These are phyloP conservation scores for Gossypium arboreum DNA, from an alignment of 345 rosid species.

Conservation along the genomic window DNA sequence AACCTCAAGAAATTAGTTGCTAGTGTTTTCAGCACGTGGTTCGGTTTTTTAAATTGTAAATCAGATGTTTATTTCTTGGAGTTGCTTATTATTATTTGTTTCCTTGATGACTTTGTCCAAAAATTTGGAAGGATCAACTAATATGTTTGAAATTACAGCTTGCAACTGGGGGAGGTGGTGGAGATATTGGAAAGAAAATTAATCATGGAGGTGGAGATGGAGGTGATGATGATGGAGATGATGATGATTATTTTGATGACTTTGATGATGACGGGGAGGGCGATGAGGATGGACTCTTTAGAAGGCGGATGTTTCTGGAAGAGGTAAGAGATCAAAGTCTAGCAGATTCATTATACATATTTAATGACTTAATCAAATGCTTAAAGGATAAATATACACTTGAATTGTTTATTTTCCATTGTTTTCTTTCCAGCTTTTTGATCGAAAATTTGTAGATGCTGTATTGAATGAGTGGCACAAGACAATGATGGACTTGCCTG, in stretches of 20 bases:
- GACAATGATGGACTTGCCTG: conserved; percentile 92
- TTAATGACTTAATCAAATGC: not conserved
- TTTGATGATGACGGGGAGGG: conserved; percentile 90
- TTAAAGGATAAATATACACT: not conserved
- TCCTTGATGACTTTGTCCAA: not conserved
- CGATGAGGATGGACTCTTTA: conserved; percentile 84
- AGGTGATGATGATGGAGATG: conserved; percentile 93
- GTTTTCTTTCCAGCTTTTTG: conserved; percentile 62
- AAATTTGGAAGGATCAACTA: conserved; percentile 13
- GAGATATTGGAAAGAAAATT: conserved; percentile 82
- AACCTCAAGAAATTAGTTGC: not conserved
- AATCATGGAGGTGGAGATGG: conserved; percentile 93
- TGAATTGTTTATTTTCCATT: conserved; percentile 8
- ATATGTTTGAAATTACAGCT: conserved; percentile 46
- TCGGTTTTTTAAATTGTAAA: not conserved
- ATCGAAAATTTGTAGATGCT: conserved; percentile 86
- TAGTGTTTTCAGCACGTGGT: not conserved
- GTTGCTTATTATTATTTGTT: not conserved
- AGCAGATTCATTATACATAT: not conserved
- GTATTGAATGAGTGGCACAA: conserved; percentile 95
- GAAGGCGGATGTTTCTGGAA: conserved; percentile 72
- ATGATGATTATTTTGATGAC: conserved; percentile 89
- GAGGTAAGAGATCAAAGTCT: conserved; percentile 51
- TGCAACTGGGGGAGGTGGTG: conserved; percentile 90
- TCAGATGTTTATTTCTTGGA: not conserved